Evolutionary conservation across 768 basidiomycete genomes (phyloP).

Genomic region (Psilocybe cubensis): DNA sequence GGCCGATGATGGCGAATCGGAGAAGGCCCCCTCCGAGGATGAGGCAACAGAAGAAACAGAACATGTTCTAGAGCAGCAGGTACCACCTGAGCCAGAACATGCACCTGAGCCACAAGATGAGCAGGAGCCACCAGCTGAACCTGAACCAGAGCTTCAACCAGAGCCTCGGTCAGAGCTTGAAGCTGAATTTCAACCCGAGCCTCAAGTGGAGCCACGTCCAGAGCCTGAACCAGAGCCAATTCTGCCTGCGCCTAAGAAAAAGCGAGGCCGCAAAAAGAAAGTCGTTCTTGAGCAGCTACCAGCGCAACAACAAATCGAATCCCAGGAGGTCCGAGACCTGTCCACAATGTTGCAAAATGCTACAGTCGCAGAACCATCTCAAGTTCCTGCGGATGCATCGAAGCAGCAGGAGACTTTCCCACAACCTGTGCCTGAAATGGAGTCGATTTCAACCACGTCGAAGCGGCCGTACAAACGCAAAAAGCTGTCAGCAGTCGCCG

Average conservation of each 20-base stretch:
- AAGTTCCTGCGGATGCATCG: not conserved
- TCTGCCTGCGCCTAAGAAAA: not conserved
- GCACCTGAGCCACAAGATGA: not conserved
- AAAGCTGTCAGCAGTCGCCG: not conserved
- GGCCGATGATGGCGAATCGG: slow-evolving; percentile 21
- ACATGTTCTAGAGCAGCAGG: not conserved
- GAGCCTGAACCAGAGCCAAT: not conserved
- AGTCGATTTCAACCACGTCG: slow-evolving; percentile 2
- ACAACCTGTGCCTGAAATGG: not conserved
- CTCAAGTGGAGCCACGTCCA: not conserved
- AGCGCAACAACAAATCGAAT: not conserved
- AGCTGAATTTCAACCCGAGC: not conserved
- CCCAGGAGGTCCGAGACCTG: slow-evolving; percentile 10
- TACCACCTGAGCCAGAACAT: not conserved
- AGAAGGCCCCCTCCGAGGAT: slow-evolving; percentile 15
- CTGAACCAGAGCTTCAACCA: not conserved
- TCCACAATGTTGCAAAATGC: slow-evolving; percentile 13
- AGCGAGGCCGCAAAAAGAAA: slow-evolving; percentile 5
- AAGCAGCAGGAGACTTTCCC: not conserved
- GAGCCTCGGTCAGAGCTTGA: not conserved
- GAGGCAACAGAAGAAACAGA: slow-evolving; percentile 6
- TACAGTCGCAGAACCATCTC: not conserved
- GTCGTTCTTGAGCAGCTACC: not conserved
- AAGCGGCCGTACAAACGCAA: slow-evolving; percentile 9
- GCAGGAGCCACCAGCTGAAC: not conserved